Evolutionary conservation across 2,329 filamentous ascomycete genomes (phyloP).

Genomic region (Talaromyces sp.): DNA sequence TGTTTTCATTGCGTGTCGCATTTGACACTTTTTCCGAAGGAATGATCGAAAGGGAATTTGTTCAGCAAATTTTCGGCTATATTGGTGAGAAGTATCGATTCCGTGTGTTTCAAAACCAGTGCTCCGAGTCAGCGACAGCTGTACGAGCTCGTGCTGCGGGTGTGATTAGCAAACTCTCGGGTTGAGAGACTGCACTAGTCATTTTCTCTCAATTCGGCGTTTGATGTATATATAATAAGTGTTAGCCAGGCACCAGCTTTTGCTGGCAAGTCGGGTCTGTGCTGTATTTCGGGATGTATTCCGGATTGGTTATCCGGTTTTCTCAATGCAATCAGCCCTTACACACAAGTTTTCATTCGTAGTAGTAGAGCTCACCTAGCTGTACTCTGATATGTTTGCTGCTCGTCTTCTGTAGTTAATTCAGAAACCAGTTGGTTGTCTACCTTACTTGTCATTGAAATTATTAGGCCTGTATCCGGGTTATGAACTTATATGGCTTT

Average conservation of each 20-base stretch:
- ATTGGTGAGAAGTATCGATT: slow-evolving; percentile 25
- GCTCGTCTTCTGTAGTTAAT: too few species aligned
- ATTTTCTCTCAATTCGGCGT: not conserved
- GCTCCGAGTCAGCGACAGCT: slow-evolving; percentile 21
- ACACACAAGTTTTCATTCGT: too few species aligned
- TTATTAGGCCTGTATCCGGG: too few species aligned
- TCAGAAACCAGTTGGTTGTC: too few species aligned
- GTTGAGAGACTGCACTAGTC: not conserved
- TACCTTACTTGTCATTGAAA: too few species aligned
- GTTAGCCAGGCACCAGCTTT: not conserved
- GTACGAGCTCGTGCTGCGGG: not conserved
- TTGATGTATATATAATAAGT: not conserved
- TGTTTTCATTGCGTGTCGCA: slow-evolving; percentile 28
- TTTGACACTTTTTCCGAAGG: slow-evolving; percentile 28
- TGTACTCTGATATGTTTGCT: too few species aligned
- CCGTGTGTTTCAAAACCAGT: slow-evolving; percentile 24
- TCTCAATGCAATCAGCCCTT: too few species aligned
- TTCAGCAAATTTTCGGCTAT: slow-evolving; percentile 25
- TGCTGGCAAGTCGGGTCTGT: not conserved
- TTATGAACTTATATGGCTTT: too few species aligned
- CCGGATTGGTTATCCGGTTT: too few species aligned
- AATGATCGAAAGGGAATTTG: slow-evolving; percentile 27
- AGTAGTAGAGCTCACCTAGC: too few species aligned
- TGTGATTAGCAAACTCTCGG: too few species aligned
- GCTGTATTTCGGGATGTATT: not conserved